A percentile compares a stretch with the other conserved stretches of the same genome.
phyloP scores from a whole-genome alignment of 306 rosid genomes.

The Trifolium dubium region DNA sequence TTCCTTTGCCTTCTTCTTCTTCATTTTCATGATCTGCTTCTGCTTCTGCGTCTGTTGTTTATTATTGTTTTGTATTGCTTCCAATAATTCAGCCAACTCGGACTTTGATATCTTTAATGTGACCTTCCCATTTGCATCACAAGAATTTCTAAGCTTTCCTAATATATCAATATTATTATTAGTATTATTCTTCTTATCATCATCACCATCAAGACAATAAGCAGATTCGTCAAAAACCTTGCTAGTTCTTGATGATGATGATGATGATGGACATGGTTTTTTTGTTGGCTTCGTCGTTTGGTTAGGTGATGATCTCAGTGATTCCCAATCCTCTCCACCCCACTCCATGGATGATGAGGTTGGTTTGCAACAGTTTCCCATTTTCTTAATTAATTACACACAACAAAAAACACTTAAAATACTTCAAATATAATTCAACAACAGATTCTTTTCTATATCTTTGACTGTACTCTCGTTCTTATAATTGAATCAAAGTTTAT shows the following conservation, averaged over 20 bases:
- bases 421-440: neutral
- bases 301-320: neutral
- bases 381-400: neutral
- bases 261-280: neutral
- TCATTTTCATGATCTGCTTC: neutral
- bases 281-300: too few relatives aligned
- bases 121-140: constrained; percentile 43
- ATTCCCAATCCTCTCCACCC: constrained; percentile 57
- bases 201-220: too few relatives aligned
- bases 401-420: neutral
- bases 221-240: constrained; percentile 38
- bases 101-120: constrained; percentile 64
- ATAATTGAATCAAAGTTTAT: neutral
- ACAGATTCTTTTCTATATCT: too few relatives aligned
- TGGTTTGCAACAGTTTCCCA: constrained; percentile 58
- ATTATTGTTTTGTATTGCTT: constrained; percentile 9
- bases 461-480: too few relatives aligned
- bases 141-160: constrained; percentile 20
- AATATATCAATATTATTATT: constrained; percentile 14
- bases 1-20: constrained; percentile 28
- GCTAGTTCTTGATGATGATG: neutral
- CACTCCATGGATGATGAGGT: constrained; percentile 40
- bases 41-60: neutral
- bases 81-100: constrained; percentile 56
- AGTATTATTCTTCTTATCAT: constrained; percentile 13